These are phyloP conservation scores for Neopestalotiopsis rosae DNA, from an alignment of 2,329 filamentous ascomycete genomes.

Conservation along the genomic window DNA sequence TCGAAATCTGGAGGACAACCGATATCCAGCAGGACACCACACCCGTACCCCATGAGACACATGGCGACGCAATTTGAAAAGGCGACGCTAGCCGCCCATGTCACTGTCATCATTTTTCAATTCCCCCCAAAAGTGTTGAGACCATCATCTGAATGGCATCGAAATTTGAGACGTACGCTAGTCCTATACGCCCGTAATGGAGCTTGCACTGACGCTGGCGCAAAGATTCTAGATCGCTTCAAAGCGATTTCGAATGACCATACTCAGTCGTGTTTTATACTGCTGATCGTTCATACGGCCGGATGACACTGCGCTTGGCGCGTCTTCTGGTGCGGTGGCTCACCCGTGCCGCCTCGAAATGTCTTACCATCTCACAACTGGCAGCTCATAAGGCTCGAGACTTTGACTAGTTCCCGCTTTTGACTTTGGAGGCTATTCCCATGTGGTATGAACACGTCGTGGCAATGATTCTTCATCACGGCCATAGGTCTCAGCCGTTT, in stretches of 20 bases:
- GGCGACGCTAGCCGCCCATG: not conserved
- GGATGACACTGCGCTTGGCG: not conserved
- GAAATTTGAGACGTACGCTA: not conserved
- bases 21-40: constrained; percentile 1
- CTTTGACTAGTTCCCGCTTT: not conserved
- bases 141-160: not conserved
- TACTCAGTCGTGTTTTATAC: not conserved
- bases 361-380: not conserved
- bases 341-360: not conserved
- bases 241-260: not conserved
- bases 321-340: not conserved
- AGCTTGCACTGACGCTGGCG: not conserved
- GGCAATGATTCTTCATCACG: no score
- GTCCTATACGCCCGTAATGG: not conserved
- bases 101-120: not conserved
- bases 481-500: no score
- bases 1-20: constrained; percentile 2
- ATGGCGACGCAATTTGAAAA: constrained; percentile 1
- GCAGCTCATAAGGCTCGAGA: not conserved
- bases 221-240: not conserved
- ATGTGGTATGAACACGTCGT: not conserved
- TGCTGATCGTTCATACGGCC: not conserved
- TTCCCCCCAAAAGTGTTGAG: not conserved
- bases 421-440: not conserved
- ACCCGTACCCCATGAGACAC: not conserved